Percentiles rank a stretch among this genome's conserved stretches.
These are phyloP conservation scores for Sapria himalayana DNA, from an alignment of 345 rosid species.

Conservation along the genomic window DNA sequence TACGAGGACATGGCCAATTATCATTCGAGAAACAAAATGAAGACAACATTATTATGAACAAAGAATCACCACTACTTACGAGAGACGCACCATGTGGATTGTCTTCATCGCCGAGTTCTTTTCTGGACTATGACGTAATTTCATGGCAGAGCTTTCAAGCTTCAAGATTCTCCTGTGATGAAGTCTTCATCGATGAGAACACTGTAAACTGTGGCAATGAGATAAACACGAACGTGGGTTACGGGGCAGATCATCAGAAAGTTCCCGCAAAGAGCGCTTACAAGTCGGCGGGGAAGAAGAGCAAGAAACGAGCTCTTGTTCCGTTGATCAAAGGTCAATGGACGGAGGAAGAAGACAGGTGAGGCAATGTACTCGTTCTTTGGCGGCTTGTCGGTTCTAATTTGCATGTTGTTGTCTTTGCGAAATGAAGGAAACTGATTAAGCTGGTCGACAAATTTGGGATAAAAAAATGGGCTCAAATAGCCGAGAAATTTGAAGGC, in stretches of 20 bases:
- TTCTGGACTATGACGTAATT: background rate
- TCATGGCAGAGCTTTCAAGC: constrained; percentile 15
- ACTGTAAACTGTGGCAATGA: constrained; percentile 9
- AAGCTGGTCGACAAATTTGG: constrained; percentile 34
- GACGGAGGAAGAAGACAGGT: constrained; percentile 90
- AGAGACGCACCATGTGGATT: constrained; percentile 10
- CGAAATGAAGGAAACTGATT: constrained; percentile 19
- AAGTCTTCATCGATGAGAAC: constrained; percentile 11
- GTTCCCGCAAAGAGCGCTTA: constrained; percentile 8
- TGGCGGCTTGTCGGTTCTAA: background rate
- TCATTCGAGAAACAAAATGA: constrained; percentile 10
- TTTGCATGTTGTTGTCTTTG: background rate
- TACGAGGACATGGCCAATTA: constrained; percentile 28
- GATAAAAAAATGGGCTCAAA: constrained; percentile 45
- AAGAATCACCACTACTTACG: constrained; percentile 8
- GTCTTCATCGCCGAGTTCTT: constrained; percentile 4
- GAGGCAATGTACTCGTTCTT: constrained; percentile 1
- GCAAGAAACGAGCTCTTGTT: constrained; percentile 20
- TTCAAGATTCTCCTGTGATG: constrained; percentile 17
- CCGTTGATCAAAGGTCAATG: constrained; percentile 89
- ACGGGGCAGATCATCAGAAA: constrained; percentile 8
- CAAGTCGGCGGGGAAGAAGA: constrained; percentile 17
- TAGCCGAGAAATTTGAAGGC: constrained; percentile 36
- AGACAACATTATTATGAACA: constrained; percentile 8
- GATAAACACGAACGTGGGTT: constrained; percentile 12